Percentiles rank a stretch among this genome's conserved stretches.
Conservation (phyloP, 257 asterid species). For the Plantago major region DNA sequence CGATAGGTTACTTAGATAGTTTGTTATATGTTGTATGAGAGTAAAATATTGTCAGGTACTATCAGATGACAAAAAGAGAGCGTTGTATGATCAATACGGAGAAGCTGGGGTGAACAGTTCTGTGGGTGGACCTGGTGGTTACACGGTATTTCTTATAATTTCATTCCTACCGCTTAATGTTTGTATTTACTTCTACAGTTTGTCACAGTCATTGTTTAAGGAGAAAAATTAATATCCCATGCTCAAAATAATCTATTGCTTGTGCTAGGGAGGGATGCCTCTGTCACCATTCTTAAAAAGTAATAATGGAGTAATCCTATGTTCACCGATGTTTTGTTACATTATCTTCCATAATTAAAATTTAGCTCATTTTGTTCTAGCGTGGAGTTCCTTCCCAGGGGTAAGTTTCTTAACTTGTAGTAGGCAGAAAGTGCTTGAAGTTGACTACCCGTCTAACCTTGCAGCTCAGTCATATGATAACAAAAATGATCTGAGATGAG, state of each 20-base stretch:
- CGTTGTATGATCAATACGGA: constrained; percentile 91
- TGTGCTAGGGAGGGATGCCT: constrained; percentile 10
- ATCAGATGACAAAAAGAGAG: constrained; percentile 98
- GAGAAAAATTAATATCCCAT: constrained; percentile 15
- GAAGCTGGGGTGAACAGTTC: constrained; percentile 92
- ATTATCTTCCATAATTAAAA: too few species aligned
- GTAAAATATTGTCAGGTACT: constrained; percentile 72
- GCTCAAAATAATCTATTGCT: constrained; percentile 2
- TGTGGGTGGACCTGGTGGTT: constrained; percentile 83
- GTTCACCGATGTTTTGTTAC: too few species aligned
- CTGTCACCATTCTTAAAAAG: too few species aligned
- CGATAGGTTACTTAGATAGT: constrained; percentile 5
- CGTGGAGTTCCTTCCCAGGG: too few species aligned
- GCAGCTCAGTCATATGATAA: too few species aligned
- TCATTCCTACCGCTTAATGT: constrained; percentile 1
- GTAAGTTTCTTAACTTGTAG: too few species aligned
- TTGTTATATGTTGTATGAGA: constrained; percentile 12
- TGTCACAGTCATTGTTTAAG: neutral
- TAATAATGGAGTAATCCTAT: too few species aligned
- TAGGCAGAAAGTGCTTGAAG: too few species aligned
- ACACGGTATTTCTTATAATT: constrained; percentile 56
- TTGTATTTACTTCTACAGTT: neutral
- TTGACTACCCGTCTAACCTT: too few species aligned
- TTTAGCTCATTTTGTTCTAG: too few species aligned
- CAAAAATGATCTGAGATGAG: too few species aligned